A percentile compares a stretch with the other conserved stretches of the same genome.
These are phyloP conservation scores for Nicotiana knightiana DNA, from an alignment of 257 asterid genomes.

Conservation along the genomic window DNA sequence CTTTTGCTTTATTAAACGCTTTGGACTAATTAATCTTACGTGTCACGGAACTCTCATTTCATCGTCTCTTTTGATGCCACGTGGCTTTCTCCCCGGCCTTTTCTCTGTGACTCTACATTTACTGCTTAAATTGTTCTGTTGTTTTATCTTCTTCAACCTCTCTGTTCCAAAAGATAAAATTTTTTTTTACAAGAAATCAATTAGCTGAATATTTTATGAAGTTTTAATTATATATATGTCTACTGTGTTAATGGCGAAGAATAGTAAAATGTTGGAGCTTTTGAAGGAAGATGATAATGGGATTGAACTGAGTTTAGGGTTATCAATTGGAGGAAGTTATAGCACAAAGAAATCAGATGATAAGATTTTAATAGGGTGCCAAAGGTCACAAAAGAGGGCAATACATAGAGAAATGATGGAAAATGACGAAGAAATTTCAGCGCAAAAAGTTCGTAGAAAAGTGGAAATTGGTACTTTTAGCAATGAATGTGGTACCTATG, in stretches of 20 bases:
- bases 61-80: slow-evolving; percentile 32
- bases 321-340: slow-evolving; percentile 61
- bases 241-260: too few relatives aligned
- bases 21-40: slow-evolving; percentile 25
- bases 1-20: slow-evolving; percentile 8
- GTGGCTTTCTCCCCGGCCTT: slow-evolving; percentile 28
- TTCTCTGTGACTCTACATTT: slow-evolving; percentile 13
- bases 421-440: slow-evolving; percentile 12
- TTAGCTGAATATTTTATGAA: not conserved
- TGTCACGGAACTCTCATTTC: slow-evolving; percentile 26
- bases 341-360: slow-evolving; percentile 18
- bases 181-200: not conserved
- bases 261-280: slow-evolving; percentile 17
- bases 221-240: too few relatives aligned
- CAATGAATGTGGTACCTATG: not conserved
- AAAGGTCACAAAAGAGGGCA: slow-evolving; percentile 25
- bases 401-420: slow-evolving; percentile 36
- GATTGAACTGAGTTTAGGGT: slow-evolving; percentile 54
- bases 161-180: slow-evolving; percentile 11
- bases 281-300: slow-evolving; percentile 27
- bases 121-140: not conserved
- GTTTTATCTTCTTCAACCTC: not conserved
- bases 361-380: slow-evolving; percentile 28
- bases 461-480: not conserved
- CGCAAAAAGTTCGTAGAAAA: slow-evolving; percentile 12